Conservation (phyloP, 1,284 basidiomycete species). For the Cutaneotrichosporon daszewskae region DNA sequence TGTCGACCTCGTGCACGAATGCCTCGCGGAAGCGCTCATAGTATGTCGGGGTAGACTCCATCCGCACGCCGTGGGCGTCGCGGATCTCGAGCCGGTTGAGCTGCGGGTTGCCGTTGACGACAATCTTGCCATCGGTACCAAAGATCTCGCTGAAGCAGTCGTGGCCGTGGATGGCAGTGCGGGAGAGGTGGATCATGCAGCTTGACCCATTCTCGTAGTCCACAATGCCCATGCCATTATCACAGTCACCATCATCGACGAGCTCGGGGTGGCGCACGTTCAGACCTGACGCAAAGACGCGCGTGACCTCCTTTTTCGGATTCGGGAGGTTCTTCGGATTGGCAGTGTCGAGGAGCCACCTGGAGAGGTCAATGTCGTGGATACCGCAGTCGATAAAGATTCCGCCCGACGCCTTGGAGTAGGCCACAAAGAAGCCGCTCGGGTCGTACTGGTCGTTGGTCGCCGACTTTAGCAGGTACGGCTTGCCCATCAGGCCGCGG, state of each 20-base stretch:
- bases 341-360: conserved; percentile 21
- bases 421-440: conserved; percentile 33
- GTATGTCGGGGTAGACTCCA: conserved; percentile 20
- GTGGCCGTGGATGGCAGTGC: conserved; percentile 29
- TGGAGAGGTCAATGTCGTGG: conserved; percentile 33
- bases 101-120: conserved; percentile 29
- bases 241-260: conserved; percentile 21
- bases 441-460: conserved; percentile 33
- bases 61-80: conserved; percentile 30
- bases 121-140: conserved; percentile 25
- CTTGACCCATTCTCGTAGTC: conserved; percentile 21
- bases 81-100: conserved; percentile 26
- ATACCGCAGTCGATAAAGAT: conserved; percentile 37
- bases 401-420: conserved; percentile 27
- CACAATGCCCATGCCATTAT: conserved; percentile 28
- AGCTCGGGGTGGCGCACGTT: conserved; percentile 31
- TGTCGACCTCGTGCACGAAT: conserved; percentile 29
- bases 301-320: conserved; percentile 21
- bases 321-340: conserved; percentile 1
- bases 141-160: conserved; percentile 28
- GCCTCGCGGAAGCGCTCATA: conserved; percentile 28
- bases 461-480: conserved; percentile 25
- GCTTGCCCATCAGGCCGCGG: conserved; percentile 19
- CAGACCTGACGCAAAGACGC: conserved; percentile 25
- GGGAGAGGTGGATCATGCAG: conserved; percentile 21